Percentiles rank a stretch among this genome's conserved stretches.
phyloP scores from a whole-genome alignment of 805 yeast genomes.

The Metschnikowia matae region DNA sequence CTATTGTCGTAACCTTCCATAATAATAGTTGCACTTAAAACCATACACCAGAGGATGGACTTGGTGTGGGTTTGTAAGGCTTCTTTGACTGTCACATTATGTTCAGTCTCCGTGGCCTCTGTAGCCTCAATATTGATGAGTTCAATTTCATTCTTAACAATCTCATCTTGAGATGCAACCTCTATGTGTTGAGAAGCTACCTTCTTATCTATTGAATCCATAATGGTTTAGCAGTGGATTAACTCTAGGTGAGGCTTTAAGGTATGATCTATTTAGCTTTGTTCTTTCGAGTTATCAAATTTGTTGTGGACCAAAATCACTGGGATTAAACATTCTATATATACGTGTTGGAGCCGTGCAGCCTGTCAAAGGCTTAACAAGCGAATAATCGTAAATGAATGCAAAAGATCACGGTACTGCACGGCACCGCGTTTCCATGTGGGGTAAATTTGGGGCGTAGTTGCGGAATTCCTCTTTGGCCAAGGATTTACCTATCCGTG shows the following conservation, averaged over 20 bases:
- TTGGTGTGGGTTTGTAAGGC: conserved; percentile 11
- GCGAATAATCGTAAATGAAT: neutral
- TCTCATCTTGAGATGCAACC: conserved; percentile 1
- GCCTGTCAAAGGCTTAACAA: neutral
- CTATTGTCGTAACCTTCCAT: conserved; percentile 15
- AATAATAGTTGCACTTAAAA: conserved; percentile 9
- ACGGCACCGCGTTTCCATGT: neutral
- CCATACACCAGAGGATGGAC: conserved; percentile 12
- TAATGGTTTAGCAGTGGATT: neutral
- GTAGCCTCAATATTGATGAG: conserved; percentile 15
- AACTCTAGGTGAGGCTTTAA: neutral
- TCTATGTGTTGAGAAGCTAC: neutral
- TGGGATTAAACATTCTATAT: neutral
- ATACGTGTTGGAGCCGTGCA: neutral
- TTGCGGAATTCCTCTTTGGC: no score
- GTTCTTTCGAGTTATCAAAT: neutral
- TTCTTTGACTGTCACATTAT: conserved; percentile 14
- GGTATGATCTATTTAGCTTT: neutral
- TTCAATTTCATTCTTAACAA: neutral
- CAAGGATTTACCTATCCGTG: no score
- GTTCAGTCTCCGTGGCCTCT: conserved; percentile 21
- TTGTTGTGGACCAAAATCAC: no score
- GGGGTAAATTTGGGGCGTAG: conserved; percentile 1
- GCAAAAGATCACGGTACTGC: neutral
- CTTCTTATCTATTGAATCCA: conserved; percentile 3